A percentile compares a stretch with the other conserved stretches of the same genome.
Conservation (phyloP, 768 basidiomycete species). For the Naganishia vaughanmartiniae region DNA sequence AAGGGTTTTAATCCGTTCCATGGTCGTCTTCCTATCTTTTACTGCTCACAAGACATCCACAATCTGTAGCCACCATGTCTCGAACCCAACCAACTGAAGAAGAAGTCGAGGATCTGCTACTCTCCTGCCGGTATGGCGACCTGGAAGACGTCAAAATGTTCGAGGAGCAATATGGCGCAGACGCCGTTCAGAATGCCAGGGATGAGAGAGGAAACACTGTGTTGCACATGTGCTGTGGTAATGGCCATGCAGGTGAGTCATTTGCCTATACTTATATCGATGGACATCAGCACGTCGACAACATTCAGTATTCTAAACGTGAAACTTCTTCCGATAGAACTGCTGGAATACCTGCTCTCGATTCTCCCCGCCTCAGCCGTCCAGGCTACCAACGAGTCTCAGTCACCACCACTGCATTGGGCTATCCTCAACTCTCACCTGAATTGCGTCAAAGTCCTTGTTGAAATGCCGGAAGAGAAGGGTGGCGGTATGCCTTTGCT, state of each 20-base stretch:
- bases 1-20: too few relatives aligned
- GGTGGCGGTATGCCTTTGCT: conserved; percentile 48
- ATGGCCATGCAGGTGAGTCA: conserved; percentile 76
- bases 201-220: conserved; percentile 77
- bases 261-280: not conserved
- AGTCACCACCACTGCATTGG: conserved; percentile 89
- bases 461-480: conserved; percentile 46
- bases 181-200: conserved; percentile 55
- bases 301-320: not conserved
- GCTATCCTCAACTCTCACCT: conserved; percentile 81
- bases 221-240: conserved; percentile 82
- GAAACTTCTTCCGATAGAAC: conserved; percentile 59
- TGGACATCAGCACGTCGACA: too few relatives aligned
- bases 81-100: conserved; percentile 44
- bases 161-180: conserved; percentile 60
- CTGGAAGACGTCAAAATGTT: conserved; percentile 72
- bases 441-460: conserved; percentile 44
- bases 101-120: conserved; percentile 66
- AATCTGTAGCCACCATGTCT: not conserved
- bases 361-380: conserved; percentile 58
- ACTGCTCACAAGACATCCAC: too few relatives aligned
- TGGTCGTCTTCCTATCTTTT: too few relatives aligned
- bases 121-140: conserved; percentile 85
- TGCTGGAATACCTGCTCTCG: conserved; percentile 72
- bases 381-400: conserved; percentile 64